Conservation (phyloP, 179 eudicot species). For the Nepenthes alata region DNA sequence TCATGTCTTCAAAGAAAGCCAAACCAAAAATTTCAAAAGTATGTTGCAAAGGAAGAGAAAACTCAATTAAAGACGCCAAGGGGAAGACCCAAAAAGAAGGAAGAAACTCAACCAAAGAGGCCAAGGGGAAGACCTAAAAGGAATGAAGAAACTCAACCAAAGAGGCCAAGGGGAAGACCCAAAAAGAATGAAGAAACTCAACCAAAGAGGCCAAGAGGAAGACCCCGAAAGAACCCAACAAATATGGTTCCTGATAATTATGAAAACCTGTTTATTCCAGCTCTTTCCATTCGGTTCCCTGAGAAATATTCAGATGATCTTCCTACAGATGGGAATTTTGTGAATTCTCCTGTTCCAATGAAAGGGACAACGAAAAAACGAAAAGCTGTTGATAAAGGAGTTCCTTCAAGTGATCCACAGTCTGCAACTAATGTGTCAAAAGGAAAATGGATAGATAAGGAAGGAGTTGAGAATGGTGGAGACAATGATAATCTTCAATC, state of each 20-base stretch:
- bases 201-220: conserved; percentile 36
- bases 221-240: conserved; percentile 29
- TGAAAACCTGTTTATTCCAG: conserved; percentile 13
- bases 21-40: conserved; percentile 14
- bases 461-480: conserved; percentile 3
- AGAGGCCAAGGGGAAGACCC: conserved; percentile 29
- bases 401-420: conserved; percentile 7
- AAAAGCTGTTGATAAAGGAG: conserved; percentile 3
- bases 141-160: conserved; percentile 5
- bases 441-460: conserved; percentile 10
- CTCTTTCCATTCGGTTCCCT: conserved; percentile 20
- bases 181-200: conserved; percentile 21
- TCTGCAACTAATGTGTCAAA: conserved; percentile 2
- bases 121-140: conserved; percentile 7
- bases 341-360: conserved; percentile 2
- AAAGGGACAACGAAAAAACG: conserved; percentile 10
- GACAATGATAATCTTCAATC: conserved; percentile 10
- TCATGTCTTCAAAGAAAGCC: conserved; percentile 21
- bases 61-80: conserved; percentile 14
- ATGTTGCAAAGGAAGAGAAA: conserved; percentile 8
- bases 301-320: conserved; percentile 9
- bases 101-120: conserved; percentile 7
- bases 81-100: conserved; percentile 24
- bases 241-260: conserved; percentile 12
- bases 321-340: conserved; percentile 9